These are phyloP conservation scores for Mycena chlorophos DNA, from an alignment of 768 basidiomycete genomes.

Conservation along the genomic window DNA sequence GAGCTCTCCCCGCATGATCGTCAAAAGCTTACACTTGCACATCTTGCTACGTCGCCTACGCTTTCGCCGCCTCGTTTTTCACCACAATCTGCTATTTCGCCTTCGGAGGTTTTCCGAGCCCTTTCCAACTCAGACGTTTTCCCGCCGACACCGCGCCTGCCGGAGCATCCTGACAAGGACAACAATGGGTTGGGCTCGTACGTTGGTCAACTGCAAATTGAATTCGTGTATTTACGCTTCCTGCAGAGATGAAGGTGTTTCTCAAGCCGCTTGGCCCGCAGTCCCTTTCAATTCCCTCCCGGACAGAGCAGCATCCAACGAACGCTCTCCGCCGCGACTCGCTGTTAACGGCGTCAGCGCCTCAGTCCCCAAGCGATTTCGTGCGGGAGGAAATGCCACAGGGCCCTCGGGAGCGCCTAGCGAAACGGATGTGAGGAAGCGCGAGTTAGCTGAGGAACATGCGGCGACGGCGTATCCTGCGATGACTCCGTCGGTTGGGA, in stretches of 20 bases:
- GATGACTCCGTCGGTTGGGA: constrained; percentile 28
- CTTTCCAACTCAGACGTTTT: constrained; percentile 32
- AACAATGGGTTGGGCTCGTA: constrained; percentile 12
- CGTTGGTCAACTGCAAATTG: not conserved
- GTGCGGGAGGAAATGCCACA: constrained; percentile 26
- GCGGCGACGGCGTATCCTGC: constrained; percentile 41
- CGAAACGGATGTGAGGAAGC: constrained; percentile 50
- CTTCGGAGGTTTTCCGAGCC: constrained; percentile 23
- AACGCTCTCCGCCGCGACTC: constrained; percentile 58
- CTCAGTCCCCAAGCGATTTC: constrained; percentile 53
- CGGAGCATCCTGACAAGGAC: constrained; percentile 29
- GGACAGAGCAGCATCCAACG: constrained; percentile 23
- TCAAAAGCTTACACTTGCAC: constrained; percentile 21
- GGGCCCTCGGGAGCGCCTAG: constrained; percentile 33
- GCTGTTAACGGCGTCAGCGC: constrained; percentile 71
- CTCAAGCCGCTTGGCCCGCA: constrained; percentile 41
- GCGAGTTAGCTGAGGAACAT: constrained; percentile 52
- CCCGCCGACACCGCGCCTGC: constrained; percentile 40
- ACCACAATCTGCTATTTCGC: constrained; percentile 27
- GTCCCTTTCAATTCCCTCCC: constrained; percentile 42
- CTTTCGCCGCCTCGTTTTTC: constrained; percentile 36
- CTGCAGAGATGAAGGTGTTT: constrained; percentile 12
- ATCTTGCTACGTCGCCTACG: constrained; percentile 22
- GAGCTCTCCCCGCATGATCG: constrained; percentile 41
- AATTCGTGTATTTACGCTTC: not conserved